Conservation (phyloP, 2,329 filamentous ascomycete genomes). For the Mollisia scopiformis region DNA sequence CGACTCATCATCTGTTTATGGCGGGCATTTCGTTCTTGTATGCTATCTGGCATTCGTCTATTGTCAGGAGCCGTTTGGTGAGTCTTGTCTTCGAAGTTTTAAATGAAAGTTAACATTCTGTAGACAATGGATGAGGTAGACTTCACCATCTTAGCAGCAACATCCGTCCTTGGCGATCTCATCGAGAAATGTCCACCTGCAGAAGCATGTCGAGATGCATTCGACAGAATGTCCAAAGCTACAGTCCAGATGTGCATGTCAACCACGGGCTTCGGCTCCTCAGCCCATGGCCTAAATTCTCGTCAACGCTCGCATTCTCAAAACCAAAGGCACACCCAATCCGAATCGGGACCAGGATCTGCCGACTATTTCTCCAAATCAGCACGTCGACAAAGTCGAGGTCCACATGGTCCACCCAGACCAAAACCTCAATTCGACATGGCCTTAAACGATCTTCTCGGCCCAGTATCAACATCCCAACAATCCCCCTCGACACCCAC, state of each 20-base stretch:
- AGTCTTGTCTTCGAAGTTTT: constrained; percentile 40
- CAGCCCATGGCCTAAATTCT: constrained; percentile 30
- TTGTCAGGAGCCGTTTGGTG: constrained; percentile 84
- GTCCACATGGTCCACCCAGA: constrained; percentile 12
- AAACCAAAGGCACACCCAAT: constrained; percentile 5
- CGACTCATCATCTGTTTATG: constrained; percentile 97
- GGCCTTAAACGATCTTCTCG: constrained; percentile 36
- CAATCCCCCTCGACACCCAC: background rate
- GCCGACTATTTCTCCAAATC: constrained; percentile 25
- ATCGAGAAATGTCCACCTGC: constrained; percentile 95
- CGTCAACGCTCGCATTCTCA: constrained; percentile 22
- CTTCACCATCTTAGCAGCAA: constrained; percentile 91
- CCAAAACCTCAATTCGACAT: constrained; percentile 37
- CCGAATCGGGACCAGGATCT: background rate
- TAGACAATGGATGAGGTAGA: constrained; percentile 94
- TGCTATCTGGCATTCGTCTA: constrained; percentile 93
- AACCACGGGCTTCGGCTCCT: constrained; percentile 52
- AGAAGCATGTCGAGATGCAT: constrained; percentile 91
- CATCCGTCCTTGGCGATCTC: constrained; percentile 87
- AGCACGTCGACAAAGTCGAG: constrained; percentile 21
- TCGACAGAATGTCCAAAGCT: constrained; percentile 92
- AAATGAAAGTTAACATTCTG: constrained; percentile 29
- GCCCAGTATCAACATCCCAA: constrained; percentile 7
- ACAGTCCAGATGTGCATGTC: constrained; percentile 94
- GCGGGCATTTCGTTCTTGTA: constrained; percentile 95